Conservation (phyloP, 306 rosid species). For the Cucumis melo region DNA sequence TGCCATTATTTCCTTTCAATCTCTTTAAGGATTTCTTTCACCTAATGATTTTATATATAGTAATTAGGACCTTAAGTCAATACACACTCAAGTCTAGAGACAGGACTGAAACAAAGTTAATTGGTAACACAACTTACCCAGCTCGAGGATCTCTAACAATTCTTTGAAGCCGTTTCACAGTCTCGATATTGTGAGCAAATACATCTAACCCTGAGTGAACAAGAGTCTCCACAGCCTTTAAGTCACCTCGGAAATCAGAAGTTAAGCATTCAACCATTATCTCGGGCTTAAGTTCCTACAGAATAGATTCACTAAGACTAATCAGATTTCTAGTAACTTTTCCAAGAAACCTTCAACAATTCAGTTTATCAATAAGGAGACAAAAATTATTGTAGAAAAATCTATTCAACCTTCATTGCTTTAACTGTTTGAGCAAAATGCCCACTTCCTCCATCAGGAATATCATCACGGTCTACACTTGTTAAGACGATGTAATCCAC, state of each 20-base stretch:
- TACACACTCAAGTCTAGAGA: background rate
- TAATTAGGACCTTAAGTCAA: background rate
- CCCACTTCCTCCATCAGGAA: conserved; percentile 97
- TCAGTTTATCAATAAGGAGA: background rate
- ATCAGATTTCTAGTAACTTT: background rate
- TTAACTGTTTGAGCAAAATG: conserved; percentile 86
- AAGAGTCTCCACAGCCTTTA: conserved; percentile 60
- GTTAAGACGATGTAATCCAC: conserved; percentile 84
- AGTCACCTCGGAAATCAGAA: conserved; percentile 89
- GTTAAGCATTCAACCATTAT: conserved; percentile 94
- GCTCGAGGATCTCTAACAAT: conserved; percentile 97
- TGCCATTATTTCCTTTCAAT: background rate
- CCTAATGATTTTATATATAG: background rate
- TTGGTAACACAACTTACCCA: conserved; percentile 40
- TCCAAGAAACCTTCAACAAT: background rate
- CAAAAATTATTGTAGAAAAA: background rate
- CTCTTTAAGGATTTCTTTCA: background rate
- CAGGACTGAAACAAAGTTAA: background rate
- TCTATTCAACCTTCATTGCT: conserved; percentile 63
- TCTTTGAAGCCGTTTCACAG: conserved; percentile 89
- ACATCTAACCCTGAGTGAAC: conserved; percentile 85
- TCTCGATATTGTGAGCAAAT: conserved; percentile 91
- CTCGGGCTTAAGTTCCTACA: conserved; percentile 76
- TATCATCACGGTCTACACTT: conserved; percentile 95
- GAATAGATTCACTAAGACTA: conserved; percentile 4